These are phyloP conservation scores for Pelargonium exstipulatum DNA, from an alignment of 441 rosid genomes.

Conservation along the genomic window DNA sequence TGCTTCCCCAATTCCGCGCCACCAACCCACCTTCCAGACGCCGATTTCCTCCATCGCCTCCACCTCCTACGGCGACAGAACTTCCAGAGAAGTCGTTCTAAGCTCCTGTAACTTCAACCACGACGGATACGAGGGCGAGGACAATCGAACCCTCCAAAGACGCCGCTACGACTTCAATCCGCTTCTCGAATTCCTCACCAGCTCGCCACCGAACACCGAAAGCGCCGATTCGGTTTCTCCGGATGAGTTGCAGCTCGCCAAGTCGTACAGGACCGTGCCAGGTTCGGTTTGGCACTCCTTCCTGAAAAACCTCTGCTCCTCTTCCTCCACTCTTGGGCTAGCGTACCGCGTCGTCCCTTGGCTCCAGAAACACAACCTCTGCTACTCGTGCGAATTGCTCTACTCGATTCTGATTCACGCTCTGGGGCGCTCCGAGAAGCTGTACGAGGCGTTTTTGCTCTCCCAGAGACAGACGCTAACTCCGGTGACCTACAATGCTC, in stretches of 20 bases:
- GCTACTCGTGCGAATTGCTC: conserved; percentile 90
- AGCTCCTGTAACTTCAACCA: conserved; percentile 11
- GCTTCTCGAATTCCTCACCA: conserved; percentile 51
- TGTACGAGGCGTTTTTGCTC: conserved; percentile 86
- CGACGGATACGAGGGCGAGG: conserved; percentile 26
- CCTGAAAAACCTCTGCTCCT: conserved; percentile 57
- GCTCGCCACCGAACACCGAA: conserved; percentile 18
- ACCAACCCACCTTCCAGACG: conserved; percentile 23
- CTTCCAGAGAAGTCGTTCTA: conserved; percentile 21
- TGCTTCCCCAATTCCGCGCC: conserved; percentile 27
- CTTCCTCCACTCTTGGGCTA: conserved; percentile 47
- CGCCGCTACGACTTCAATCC: conserved; percentile 86
- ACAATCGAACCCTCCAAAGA: conserved; percentile 41
- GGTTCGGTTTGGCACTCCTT: conserved; percentile 89
- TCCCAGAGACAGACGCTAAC: conserved; percentile 69
- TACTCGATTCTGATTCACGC: conserved; percentile 89
- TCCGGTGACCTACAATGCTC: conserved; percentile 88
- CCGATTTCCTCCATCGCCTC: conserved; percentile 16
- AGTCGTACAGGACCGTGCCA: conserved; percentile 86
- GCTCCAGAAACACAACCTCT: conserved; percentile 83
- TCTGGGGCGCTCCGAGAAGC: conserved; percentile 88
- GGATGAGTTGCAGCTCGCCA: conserved; percentile 65
- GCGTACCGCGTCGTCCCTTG: conserved; percentile 85
- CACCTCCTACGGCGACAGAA: conserved; percentile 21
- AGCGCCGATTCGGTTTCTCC: conserved; percentile 41